A percentile compares a stretch with the other conserved stretches of the same genome.
phyloP scores from a whole-genome alignment of 768 basidiomycete species.

The Neoboletus subvelutipes region DNA sequence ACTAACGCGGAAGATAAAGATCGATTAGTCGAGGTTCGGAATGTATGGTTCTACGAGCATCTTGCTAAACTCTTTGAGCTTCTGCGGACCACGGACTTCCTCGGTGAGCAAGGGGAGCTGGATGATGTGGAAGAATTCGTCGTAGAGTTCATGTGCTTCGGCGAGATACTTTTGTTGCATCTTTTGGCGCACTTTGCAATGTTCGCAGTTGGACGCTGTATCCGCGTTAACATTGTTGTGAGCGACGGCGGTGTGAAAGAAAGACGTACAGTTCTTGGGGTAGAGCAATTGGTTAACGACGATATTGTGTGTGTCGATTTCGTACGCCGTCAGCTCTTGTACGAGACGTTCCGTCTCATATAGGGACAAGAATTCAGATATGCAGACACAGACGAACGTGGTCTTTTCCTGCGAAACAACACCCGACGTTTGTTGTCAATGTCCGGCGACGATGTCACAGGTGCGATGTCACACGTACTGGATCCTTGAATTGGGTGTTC shows the following conservation, averaged over 20 bases:
- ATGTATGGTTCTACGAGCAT: conserved; percentile 85
- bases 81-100: conserved; percentile 94
- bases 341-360: conserved; percentile 99
- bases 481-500: conserved; percentile 99
- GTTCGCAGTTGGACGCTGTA: conserved; percentile 88
- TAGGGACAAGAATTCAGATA: conserved; percentile 95
- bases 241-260: not conserved
- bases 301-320: conserved; percentile 98
- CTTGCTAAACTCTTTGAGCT: conserved; percentile 88
- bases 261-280: conserved; percentile 78
- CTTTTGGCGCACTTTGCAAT: conserved; percentile 89
- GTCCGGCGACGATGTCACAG: not conserved
- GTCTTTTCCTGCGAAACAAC: conserved; percentile 77
- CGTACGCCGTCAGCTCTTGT: conserved; percentile 90
- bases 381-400: conserved; percentile 97
- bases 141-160: conserved; percentile 96
- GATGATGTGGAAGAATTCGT: conserved; percentile 97
- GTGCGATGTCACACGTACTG: conserved; percentile 50
- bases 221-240: not conserved
- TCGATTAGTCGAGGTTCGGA: conserved; percentile 38
- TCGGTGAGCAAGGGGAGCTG: conserved; percentile 92
- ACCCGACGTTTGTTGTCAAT: not conserved
- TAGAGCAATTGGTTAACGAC: conserved; percentile 97
- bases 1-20: not conserved
- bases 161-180: conserved; percentile 99